Conservation (phyloP, 768 basidiomycete species). For the Paxillus ammoniavirescens region DNA sequence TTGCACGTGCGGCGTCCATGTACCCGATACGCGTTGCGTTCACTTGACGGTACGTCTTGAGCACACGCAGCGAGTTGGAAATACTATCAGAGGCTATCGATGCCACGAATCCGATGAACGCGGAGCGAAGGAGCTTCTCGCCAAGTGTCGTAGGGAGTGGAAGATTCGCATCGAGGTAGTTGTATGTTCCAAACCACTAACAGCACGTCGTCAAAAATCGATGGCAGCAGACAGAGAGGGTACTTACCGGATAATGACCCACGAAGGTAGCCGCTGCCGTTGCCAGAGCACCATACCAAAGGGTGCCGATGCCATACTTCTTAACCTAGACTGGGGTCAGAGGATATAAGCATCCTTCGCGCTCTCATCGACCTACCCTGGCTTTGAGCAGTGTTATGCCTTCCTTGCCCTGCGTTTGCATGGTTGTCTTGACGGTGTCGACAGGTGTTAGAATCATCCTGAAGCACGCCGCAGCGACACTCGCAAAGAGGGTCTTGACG, state of each 20-base stretch:
- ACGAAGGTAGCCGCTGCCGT: conserved; percentile 94
- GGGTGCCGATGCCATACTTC: conserved; percentile 67
- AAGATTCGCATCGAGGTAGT: conserved; percentile 65
- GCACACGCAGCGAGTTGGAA: conserved; percentile 85
- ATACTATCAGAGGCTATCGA: conserved; percentile 83
- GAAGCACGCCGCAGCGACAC: conserved; percentile 77
- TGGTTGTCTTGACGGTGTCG: conserved; percentile 92
- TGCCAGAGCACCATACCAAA: conserved; percentile 92
- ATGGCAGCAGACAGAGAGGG: not conserved
- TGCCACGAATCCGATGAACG: conserved; percentile 88
- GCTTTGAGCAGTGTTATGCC: conserved; percentile 66
- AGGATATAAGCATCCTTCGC: not conserved
- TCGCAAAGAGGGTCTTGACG: conserved; percentile 79
- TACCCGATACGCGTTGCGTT: conserved; percentile 81
- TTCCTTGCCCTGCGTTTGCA: conserved; percentile 83
- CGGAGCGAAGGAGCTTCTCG: conserved; percentile 71
- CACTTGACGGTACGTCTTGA: conserved; percentile 96
- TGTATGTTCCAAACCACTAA: conserved; percentile 86
- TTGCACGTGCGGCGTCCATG: conserved; percentile 68
- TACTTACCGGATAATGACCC: conserved; percentile 78
- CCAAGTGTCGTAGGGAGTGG: conserved; percentile 52
- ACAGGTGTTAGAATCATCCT: conserved; percentile 91
- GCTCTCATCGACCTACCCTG: conserved; percentile 44
- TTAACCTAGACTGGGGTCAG: conserved; percentile 49
- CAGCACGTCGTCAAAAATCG: conserved; percentile 3